Evolutionary conservation across 2,329 filamentous ascomycete species (phyloP).

Genomic region (Blastomyces parvus): DNA sequence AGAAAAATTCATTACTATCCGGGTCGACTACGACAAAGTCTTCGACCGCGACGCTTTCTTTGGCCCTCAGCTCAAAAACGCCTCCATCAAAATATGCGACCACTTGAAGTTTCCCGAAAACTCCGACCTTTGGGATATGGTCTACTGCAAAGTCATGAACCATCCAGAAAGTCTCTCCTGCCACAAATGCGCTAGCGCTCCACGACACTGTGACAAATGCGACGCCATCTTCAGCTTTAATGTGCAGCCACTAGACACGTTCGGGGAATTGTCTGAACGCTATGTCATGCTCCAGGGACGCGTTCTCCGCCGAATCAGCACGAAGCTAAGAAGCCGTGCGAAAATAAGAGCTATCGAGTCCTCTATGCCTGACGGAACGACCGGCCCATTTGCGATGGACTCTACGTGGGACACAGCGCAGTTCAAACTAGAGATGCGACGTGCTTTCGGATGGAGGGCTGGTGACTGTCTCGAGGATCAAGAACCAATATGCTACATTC

Average conservation of each 20-base stretch:
- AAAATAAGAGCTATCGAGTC: background rate
- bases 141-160: slow-evolving; percentile 2
- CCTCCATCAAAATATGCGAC: background rate
- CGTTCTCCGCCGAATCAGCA: background rate
- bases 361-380: background rate
- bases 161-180: background rate
- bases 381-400: background rate
- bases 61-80: background rate
- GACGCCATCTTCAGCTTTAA: background rate
- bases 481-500: background rate
- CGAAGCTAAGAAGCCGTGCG: background rate
- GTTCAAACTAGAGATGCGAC: background rate
- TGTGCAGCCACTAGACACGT: background rate
- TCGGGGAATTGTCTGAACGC: background rate
- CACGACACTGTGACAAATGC: background rate
- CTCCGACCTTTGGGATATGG: background rate
- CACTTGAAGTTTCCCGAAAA: background rate
- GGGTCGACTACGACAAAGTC: background rate
- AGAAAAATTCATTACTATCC: background rate
- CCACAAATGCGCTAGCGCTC: background rate
- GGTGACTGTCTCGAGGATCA: background rate
- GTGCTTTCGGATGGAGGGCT: background rate
- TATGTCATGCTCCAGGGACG: background rate
- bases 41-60: background rate
- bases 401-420: background rate